phyloP scores from a whole-genome alignment of 306 rosid species.

The Calophaca sinica region DNA sequence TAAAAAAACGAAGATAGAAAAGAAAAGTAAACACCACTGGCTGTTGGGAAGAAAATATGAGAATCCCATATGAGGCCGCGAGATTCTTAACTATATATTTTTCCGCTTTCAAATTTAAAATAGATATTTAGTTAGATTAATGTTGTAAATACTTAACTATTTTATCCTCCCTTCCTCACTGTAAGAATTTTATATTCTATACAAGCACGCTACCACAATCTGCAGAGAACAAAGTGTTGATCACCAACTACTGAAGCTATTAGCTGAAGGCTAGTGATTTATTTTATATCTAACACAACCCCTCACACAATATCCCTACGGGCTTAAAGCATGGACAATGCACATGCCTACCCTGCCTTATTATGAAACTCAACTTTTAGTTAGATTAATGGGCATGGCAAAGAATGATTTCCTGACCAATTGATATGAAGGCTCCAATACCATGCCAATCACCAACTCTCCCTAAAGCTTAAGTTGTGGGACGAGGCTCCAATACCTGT shows the following conservation, averaged over 20 bases:
- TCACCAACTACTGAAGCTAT: slow-evolving; percentile 8
- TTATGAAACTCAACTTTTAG: slow-evolving; percentile 18
- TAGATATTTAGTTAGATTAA: slow-evolving; percentile 22
- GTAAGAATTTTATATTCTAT: slow-evolving; percentile 27
- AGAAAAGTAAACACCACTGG: slow-evolving; percentile 41
- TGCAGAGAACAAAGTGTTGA: slow-evolving; percentile 15
- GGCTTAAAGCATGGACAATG: slow-evolving; percentile 13
- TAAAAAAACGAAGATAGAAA: slow-evolving; percentile 44
- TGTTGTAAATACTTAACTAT: slow-evolving; percentile 7
- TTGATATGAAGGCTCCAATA: not conserved
- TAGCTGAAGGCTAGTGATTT: slow-evolving; percentile 8
- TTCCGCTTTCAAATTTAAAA: slow-evolving; percentile 36
- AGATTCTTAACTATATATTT: not conserved
- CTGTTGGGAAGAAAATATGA: slow-evolving; percentile 36
- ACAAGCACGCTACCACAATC: slow-evolving; percentile 30
- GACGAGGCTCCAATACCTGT: slow-evolving; percentile 7
- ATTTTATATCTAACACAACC: not conserved
- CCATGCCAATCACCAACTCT: slow-evolving; percentile 27
- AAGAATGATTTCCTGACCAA: slow-evolving; percentile 1
- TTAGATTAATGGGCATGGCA: slow-evolving; percentile 1
- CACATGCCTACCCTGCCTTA: slow-evolving; percentile 15
- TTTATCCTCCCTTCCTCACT: slow-evolving; percentile 25
- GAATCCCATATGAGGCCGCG: slow-evolving; percentile 11
- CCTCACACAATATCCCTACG: not conserved
- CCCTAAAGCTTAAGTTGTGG: not conserved